Evolutionary conservation across 2,329 filamentous ascomycete genomes (phyloP), one percentile per base, ranked within the genome.

Genomic region (Dactylellina haptotyla): DNA sequence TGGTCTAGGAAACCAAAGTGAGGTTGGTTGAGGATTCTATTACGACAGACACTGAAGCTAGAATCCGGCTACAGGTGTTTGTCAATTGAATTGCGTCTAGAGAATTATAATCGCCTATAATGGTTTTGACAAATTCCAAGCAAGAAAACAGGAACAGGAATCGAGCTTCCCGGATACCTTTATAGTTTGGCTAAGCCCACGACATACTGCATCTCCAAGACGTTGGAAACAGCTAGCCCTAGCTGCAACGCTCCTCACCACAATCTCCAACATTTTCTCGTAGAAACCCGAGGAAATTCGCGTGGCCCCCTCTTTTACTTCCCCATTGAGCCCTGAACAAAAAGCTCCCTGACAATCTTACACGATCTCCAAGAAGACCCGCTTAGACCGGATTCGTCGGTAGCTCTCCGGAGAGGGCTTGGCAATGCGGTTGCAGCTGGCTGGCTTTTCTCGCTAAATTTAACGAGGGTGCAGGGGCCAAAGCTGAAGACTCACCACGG

Each of bases 171-270:
- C 16, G 26, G 53, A 39, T 72, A 72, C 67, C 67, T 72, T 72
- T 72, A 72, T 72, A 72, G 26, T 59, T 54, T 51, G 67, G 28
- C 67, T 37, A 25, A 61, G 28, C 67, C 51, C 58, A 37, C 53
- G 53, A 43, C 18, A 28, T 16, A 65, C 23, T 4, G 37, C 9
- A 37, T 18, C 56, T 48, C 32, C n/a, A 20, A 10, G 18, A 39
- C 18, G 41, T 8, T 34, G 59, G 32, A 71, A 46, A 37, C 41
- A 66, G 50, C 62, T 51, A 41, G 51, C 20, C 34, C 67, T 46
- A n/a, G 48, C 45, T 9, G 28, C 43, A 14, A 23, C 61, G n/a
- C 41, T 20, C 39, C 48, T 59, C 18, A 45, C 54, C 61, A 46
- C 34, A 51, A 65, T 51, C 32, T 32, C 53, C 53, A 54, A 58